These are phyloP conservation scores for Claviceps sp. DNA, from an alignment of 2,329 filamentous ascomycete genomes.

Conservation along the genomic window DNA sequence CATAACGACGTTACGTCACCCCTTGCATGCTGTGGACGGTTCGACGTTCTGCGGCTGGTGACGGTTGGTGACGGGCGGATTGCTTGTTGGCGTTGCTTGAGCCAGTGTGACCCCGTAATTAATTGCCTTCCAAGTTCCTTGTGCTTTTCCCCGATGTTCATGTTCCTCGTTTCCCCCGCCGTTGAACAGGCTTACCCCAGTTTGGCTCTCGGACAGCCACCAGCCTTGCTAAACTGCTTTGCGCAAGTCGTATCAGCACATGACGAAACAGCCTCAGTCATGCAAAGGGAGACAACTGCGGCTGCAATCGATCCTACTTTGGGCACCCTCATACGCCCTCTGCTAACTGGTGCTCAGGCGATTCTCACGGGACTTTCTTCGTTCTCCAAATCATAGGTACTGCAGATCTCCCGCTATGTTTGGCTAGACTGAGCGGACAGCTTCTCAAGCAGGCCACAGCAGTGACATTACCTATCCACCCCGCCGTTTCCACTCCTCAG, in stretches of 20 bases:
- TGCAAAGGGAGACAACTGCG: not conserved
- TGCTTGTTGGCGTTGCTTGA: not conserved
- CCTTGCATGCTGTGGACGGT: not conserved
- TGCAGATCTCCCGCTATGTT: not conserved
- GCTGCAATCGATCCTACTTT: not conserved
- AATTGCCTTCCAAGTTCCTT: not conserved
- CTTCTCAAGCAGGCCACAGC: not conserved
- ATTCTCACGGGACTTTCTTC: not conserved
- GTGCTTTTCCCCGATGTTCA: not conserved
- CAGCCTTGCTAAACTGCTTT: not conserved
- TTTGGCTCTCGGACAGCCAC: not conserved
- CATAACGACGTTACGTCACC: not conserved
- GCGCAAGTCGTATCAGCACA: not conserved
- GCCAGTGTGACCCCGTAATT: not conserved
- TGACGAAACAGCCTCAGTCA: not conserved
- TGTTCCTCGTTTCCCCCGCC: not conserved
- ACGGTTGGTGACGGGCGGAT: not conserved
- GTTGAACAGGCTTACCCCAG: not conserved
- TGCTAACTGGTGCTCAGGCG: not conserved
- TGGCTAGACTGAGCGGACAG: not conserved
- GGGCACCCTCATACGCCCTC: not conserved
- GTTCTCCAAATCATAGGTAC: not conserved
- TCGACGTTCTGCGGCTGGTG: not conserved
- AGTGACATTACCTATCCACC: not conserved
- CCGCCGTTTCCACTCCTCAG: not conserved